Conservation (phyloP, 2,329 filamentous ascomycete species). For the Calonectria ilicicola region DNA sequence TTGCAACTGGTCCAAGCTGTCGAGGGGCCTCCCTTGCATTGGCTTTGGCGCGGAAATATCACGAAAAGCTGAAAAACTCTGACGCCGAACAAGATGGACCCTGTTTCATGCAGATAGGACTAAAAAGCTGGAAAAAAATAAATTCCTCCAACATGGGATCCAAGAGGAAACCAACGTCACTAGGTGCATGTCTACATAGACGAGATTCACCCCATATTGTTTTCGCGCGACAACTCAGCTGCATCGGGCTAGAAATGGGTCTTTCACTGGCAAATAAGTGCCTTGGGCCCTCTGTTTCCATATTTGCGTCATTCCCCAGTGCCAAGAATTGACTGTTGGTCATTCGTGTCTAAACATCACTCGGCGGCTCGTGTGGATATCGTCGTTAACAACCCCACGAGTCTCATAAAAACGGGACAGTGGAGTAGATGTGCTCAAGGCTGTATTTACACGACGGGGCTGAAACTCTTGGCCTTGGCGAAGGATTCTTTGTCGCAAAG, state of each 20-base stretch:
- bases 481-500: neutral
- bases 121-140: neutral
- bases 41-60: constrained; percentile 6
- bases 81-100: neutral
- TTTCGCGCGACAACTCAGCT: neutral
- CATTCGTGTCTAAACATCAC: neutral
- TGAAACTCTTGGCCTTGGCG: constrained; percentile 4
- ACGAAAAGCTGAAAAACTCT: neutral
- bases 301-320: neutral
- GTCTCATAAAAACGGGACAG: neutral
- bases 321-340: no score
- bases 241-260: neutral
- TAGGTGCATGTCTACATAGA: neutral
- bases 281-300: neutral
- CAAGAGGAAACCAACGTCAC: neutral
- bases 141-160: neutral
- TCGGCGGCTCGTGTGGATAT: constrained; percentile 1
- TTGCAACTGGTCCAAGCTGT: neutral
- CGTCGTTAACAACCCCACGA: neutral
- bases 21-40: constrained; percentile 1
- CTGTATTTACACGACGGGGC: neutral
- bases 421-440: neutral
- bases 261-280: neutral
- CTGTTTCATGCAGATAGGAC: neutral
- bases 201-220: neutral